Evolutionary conservation across 805 yeast genomes (phyloP).

Genomic region (Priceomyces fermenticarens): DNA sequence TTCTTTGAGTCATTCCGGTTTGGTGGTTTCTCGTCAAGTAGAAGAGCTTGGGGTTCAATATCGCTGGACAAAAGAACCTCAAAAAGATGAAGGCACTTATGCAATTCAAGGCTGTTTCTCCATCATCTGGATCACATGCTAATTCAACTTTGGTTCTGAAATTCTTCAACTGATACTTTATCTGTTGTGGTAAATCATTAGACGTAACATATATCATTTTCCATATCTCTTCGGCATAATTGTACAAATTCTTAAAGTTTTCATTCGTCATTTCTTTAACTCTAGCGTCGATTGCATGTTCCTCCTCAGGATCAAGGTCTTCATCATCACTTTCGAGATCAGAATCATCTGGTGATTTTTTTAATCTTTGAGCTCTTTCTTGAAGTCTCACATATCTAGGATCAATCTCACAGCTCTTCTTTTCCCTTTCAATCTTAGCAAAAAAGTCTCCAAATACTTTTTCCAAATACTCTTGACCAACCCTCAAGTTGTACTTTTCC

Average conservation of each 20-base stretch:
- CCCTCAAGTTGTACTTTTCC: constrained; percentile 70
- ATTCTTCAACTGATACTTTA: constrained; percentile 60
- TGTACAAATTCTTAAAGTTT: constrained; percentile 48
- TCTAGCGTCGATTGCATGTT: constrained; percentile 32
- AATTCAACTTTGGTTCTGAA: constrained; percentile 65
- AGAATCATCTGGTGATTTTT: constrained; percentile 19
- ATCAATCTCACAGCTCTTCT: constrained; percentile 74
- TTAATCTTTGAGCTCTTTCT: constrained; percentile 24
- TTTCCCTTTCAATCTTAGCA: constrained; percentile 46
- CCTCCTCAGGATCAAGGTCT: constrained; percentile 22
- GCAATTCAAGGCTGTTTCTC: constrained; percentile 60
- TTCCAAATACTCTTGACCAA: constrained; percentile 78
- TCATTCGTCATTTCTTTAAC: constrained; percentile 36
- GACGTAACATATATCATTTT: constrained; percentile 57
- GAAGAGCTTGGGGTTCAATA: constrained; percentile 84
- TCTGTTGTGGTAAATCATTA: constrained; percentile 68
- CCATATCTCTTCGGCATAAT: constrained; percentile 65
- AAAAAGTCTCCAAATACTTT: constrained; percentile 71
- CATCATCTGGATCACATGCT: constrained; percentile 55
- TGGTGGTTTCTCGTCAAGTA: constrained; percentile 70
- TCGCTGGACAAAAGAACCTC: constrained; percentile 68
- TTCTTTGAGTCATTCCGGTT: constrained; percentile 67
- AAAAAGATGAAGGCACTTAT: constrained; percentile 81
- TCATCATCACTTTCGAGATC: constrained; percentile 15
- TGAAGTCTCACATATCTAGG: constrained; percentile 54